Evolutionary conservation across 2,329 filamentous ascomycete genomes (phyloP).

Genomic region (Fusarium continuum): DNA sequence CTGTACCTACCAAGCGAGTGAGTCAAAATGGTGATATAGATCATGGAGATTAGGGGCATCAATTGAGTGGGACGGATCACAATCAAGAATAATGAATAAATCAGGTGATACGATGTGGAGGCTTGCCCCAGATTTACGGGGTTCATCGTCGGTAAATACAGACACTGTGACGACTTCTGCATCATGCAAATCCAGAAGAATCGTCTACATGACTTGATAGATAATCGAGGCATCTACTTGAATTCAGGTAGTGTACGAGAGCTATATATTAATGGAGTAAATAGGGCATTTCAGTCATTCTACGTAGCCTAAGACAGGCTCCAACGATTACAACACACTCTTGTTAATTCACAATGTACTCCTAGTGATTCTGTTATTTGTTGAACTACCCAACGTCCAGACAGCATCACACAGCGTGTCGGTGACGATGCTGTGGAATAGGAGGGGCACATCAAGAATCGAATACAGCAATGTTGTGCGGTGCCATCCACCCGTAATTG

Average conservation of each 20-base stretch:
- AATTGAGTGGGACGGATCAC: background rate
- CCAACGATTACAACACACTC: too few relatives aligned
- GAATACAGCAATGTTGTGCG: constrained; percentile 1
- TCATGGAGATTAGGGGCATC: background rate
- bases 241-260: too few relatives aligned
- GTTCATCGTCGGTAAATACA: background rate
- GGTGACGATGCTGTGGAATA: constrained; percentile 18
- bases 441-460: constrained; percentile 6
- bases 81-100: background rate
- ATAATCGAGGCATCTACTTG: too few relatives aligned
- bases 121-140: background rate
- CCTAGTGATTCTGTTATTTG: too few relatives aligned
- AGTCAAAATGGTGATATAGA: background rate
- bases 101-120: constrained; percentile 12
- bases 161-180: background rate
- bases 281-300: too few relatives aligned
- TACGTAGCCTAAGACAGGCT: too few relatives aligned
- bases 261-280: too few relatives aligned
- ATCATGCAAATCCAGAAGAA: constrained; percentile 13
- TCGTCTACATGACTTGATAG: background rate
- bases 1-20: too few relatives aligned
- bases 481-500: background rate
- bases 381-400: too few relatives aligned
- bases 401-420: constrained; percentile 7
- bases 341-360: too few relatives aligned